These are phyloP conservation scores for Tetrahymena malaccensis DNA, from an alignment of 73 alveolate genomes.

Conservation along the genomic window DNA sequence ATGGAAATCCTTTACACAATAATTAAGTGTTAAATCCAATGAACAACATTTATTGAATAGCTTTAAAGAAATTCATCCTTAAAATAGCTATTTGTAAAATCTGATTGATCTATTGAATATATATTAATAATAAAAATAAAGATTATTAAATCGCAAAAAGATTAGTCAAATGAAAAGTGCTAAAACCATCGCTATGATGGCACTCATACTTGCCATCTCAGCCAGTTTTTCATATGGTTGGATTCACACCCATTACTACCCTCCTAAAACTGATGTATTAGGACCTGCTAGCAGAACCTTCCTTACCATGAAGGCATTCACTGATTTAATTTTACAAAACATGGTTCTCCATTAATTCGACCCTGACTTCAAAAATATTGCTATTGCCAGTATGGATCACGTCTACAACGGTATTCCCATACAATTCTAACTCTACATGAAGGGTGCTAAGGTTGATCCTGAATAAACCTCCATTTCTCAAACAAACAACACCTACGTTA, in stretches of 20 bases:
- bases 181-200: not conserved
- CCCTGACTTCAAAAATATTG: not conserved
- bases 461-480: not conserved
- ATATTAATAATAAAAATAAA: not conserved
- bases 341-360: not conserved
- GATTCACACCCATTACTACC: not conserved
- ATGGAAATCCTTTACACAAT: not conserved
- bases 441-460: not conserved
- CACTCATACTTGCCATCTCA: not conserved
- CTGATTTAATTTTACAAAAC: not conserved
- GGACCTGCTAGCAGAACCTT: not conserved
- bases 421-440: not conserved
- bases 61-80: not conserved
- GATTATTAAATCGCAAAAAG: not conserved
- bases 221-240: not conserved
- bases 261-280: not conserved
- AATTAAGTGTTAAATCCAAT: not conserved
- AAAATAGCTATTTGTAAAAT: not conserved
- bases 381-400: not conserved
- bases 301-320: not conserved
- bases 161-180: not conserved
- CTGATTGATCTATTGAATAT: not conserved
- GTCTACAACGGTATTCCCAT: not conserved
- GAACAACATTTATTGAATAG: not conserved
- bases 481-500: not conserved